A percentile compares a stretch with the other conserved stretches of the same genome.
Evolutionary conservation across 2,329 filamentous ascomycete genomes (phyloP).

Genomic region (Torrubiella hemipterigena): DNA sequence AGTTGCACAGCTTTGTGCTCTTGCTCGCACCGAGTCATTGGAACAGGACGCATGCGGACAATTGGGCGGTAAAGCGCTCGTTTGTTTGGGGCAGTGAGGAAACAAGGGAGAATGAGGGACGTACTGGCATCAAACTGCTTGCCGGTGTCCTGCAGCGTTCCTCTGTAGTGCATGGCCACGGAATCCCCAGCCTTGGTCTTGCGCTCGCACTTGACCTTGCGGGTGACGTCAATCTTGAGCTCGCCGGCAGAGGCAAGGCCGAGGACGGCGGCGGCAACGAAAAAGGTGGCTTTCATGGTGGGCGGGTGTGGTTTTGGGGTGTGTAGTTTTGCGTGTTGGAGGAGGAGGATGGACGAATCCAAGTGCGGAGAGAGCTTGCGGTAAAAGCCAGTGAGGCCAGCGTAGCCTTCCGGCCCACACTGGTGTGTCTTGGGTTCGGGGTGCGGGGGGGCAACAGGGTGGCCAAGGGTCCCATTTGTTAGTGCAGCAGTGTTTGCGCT

Average conservation of each 20-base stretch:
- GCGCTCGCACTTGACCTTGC: conserved; percentile 64
- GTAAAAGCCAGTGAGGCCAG: neutral
- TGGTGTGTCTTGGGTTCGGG: too few relatives aligned
- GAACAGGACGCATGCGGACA: too few relatives aligned
- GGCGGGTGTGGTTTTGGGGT: conserved; percentile 5
- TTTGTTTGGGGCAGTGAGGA: too few relatives aligned
- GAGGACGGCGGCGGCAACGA: conserved; percentile 38
- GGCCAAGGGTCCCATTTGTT: too few relatives aligned
- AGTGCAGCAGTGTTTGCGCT: too few relatives aligned
- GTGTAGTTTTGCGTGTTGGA: conserved; percentile 6
- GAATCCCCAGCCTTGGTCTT: conserved; percentile 67
- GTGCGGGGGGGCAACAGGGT: too few relatives aligned
- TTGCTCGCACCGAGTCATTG: conserved; percentile 7
- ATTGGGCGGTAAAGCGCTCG: too few relatives aligned
- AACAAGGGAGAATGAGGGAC: conserved; percentile 17
- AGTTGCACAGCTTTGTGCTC: conserved; percentile 5
- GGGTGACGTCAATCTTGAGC: conserved; percentile 67
- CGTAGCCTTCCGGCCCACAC: too few relatives aligned
- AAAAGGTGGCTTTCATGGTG: conserved; percentile 37
- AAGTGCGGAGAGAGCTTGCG: neutral
- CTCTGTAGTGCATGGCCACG: conserved; percentile 79
- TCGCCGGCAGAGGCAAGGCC: conserved; percentile 42
- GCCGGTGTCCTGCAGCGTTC: conserved; percentile 63
- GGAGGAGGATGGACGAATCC: neutral
- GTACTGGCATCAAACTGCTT: conserved; percentile 69